Percentiles rank a stretch among this genome's conserved stretches.
These are phyloP conservation scores for Mortierella alpina DNA, from an alignment of 192 early-diverging fungal genomes.

Conservation along the genomic window DNA sequence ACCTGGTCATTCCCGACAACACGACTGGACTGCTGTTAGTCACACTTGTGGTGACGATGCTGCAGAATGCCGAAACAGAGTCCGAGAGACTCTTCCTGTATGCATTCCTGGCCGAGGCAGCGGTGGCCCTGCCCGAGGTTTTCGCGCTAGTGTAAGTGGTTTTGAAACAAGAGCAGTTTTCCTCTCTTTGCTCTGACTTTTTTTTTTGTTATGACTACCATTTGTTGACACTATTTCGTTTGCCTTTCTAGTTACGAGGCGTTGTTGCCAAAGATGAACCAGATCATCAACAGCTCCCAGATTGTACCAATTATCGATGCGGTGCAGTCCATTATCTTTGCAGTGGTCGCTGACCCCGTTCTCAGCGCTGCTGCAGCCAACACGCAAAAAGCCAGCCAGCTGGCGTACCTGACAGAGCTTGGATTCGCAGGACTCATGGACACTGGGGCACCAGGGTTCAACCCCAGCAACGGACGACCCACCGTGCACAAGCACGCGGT, in stretches of 20 bases:
- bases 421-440: conserved; percentile 65
- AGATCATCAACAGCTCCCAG: conserved; percentile 73
- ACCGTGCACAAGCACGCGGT: conserved; percentile 62
- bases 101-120: conserved; percentile 80
- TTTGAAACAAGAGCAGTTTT: neutral
- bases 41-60: conserved; percentile 75
- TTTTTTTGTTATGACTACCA: neutral
- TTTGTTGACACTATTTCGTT: conserved; percentile 15
- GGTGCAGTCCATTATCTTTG: conserved; percentile 78
- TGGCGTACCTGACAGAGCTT: conserved; percentile 60
- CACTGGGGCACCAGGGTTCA: conserved; percentile 53
- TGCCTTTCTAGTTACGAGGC: conserved; percentile 67
- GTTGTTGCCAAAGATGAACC: conserved; percentile 78
- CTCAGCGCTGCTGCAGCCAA: conserved; percentile 45
- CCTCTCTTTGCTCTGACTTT: conserved; percentile 2
- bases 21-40: conserved; percentile 71
- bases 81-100: conserved; percentile 80
- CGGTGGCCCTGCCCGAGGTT: conserved; percentile 75
- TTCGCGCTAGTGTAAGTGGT: conserved; percentile 77
- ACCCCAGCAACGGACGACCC: conserved; percentile 55
- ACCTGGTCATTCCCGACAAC: conserved; percentile 73
- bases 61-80: conserved; percentile 79
- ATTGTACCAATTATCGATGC: conserved; percentile 73
- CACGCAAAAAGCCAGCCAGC: conserved; percentile 55
- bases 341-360: conserved; percentile 65